Evolutionary conservation across 176 grass and related monocot genomes (phyloP), one percentile per base, ranked within the genome.

Genomic region (Triticum monococcum): DNA sequence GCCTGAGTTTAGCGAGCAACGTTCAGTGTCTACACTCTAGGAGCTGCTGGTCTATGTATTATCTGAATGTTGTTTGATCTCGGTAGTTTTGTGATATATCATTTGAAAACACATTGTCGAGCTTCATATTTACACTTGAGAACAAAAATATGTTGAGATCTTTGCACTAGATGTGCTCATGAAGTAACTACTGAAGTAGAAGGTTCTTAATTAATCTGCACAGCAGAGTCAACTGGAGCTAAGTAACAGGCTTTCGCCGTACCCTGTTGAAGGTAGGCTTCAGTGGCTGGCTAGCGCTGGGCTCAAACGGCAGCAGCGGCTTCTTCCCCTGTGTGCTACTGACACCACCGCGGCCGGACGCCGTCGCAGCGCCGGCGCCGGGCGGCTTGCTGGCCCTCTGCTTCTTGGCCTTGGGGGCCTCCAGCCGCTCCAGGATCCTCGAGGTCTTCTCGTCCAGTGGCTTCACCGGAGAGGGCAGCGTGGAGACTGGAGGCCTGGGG

Each of bases 351-450:
- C 63, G 80, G 16, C 57, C 72, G 78, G 90, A 72, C 69, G 80
- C 77, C 25, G 54, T 16, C 8, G 82, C 64, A 31, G 69, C 86
- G 79, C 68, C 59, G 24, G 30, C 26, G 32, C 73, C 80, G 68
- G 66, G 50, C 26, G 45, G 56, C 56, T 64, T 36, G 76, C 31
- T 84, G 9, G 81, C 68, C 67, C 87, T 82, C 37, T 81, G 84
- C 75, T 81, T 92, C 87, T 98, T 95, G 22, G 90, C 86, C 66
- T 86, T 96, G 35, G 96, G 93, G 33, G 79, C 81, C 73, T 98
- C 96, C 80, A 98, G 79, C 57, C 96, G 94, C 79, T 98, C 93
- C 60, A 98, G 87, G 81, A 98, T 96, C 79, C 81, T 90, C 50
- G 89, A 89, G 17, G 93, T 98, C 79, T 95, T 98, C 63, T 93